phyloP scores from a whole-genome alignment of 345 rosid genomes.

The Camelina laxa region DNA sequence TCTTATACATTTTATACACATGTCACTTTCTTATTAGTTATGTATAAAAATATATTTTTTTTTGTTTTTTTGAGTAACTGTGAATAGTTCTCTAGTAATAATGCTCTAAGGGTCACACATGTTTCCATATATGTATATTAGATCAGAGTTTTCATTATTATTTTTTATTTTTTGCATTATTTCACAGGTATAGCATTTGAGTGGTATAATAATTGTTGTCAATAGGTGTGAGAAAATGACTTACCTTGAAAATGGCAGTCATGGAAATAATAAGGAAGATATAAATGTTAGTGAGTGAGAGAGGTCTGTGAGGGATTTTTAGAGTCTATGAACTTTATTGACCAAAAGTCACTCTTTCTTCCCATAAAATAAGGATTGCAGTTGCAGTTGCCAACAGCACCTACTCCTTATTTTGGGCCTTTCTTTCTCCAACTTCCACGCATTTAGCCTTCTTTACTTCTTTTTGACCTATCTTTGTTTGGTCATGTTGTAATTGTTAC shows the following conservation, averaged over 20 bases:
- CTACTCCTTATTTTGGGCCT: conserved; percentile 42
- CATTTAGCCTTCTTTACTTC: conserved; percentile 23
- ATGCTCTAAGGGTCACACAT: conserved; percentile 18
- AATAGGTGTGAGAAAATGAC: conserved; percentile 39
- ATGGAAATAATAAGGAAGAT: conserved; percentile 28
- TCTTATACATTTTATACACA: too few species aligned
- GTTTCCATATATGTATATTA: not conserved
- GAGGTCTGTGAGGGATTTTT: not conserved
- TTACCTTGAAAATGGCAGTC: conserved; percentile 33
- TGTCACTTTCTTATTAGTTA: too few species aligned
- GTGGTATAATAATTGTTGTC: conserved; percentile 32
- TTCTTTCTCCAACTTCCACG: conserved; percentile 31
- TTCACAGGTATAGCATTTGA: conserved; percentile 18
- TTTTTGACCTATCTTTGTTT: conserved; percentile 15
- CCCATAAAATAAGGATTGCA: conserved; percentile 35
- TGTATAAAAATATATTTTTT: too few species aligned
- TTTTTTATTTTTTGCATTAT: not conserved
- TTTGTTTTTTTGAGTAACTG: too few species aligned
- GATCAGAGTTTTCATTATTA: not conserved
- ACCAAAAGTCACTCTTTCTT: conserved; percentile 37
- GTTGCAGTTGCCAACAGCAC: conserved; percentile 29
- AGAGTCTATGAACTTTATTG: conserved; percentile 38
- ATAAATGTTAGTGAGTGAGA: conserved; percentile 20
- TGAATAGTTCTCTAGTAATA: too few species aligned
- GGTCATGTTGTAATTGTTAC: not conserved